A percentile compares a stretch with the other conserved stretches of the same genome.
Conservation (phyloP, 2,329 filamentous ascomycete species). For the Calonectria pseudoreteaudii region DNA sequence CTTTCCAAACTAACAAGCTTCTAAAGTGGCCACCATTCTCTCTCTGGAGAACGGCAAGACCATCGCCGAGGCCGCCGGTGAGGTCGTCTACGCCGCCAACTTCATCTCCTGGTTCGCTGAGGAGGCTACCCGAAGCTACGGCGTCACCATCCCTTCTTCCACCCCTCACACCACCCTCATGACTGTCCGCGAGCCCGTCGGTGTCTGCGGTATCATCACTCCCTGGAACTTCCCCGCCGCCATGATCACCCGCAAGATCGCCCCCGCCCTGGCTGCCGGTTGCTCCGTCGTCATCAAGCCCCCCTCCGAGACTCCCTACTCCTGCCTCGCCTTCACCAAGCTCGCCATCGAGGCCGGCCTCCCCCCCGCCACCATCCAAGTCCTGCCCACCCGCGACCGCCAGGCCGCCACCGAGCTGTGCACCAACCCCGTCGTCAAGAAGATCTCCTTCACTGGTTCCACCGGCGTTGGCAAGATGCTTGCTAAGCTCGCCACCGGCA, state of each 20-base stretch:
- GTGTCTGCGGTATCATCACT: conserved; percentile 59
- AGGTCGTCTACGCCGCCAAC: conserved; percentile 65
- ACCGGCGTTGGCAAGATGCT: conserved; percentile 73
- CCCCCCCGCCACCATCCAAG: conserved; percentile 55
- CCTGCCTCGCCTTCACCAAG: conserved; percentile 76
- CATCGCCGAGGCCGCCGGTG: conserved; percentile 63
- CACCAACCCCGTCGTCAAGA: conserved; percentile 51
- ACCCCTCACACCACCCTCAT: conserved; percentile 73
- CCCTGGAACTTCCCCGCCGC: conserved; percentile 48
- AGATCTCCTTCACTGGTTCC: conserved; percentile 78
- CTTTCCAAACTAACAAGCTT: background rate
- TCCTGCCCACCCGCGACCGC: conserved; percentile 44
- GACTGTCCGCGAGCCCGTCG: conserved; percentile 68
- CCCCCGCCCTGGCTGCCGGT: conserved; percentile 75
- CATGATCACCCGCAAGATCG: conserved; percentile 54
- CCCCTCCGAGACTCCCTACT: conserved; percentile 80
- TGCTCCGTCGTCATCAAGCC: conserved; percentile 83
- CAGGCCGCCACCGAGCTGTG: conserved; percentile 46
- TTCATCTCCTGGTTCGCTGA: conserved; percentile 68
- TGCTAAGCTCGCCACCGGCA: conserved; percentile 68
- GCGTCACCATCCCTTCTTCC: conserved; percentile 69
- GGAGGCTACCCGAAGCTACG: conserved; percentile 63
- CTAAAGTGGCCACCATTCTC: conserved; percentile 50
- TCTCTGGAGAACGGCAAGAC: conserved; percentile 68
- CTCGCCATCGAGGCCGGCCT: conserved; percentile 79